These are phyloP conservation scores for Rheum nobile DNA, from an alignment of 148 eudicot species.

Conservation along the genomic window DNA sequence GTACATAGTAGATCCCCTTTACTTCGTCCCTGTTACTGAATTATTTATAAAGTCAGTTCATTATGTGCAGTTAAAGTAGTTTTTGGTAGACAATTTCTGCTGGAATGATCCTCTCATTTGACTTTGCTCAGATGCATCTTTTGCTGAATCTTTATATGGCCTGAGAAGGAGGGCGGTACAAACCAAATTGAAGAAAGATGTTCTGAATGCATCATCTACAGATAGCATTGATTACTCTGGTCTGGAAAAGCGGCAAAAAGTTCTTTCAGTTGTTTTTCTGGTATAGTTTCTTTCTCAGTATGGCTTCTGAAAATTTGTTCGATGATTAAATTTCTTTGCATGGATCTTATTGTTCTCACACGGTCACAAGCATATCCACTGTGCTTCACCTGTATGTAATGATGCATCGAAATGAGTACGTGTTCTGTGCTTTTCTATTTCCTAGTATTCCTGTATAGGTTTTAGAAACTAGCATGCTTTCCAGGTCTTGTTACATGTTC, in stretches of 20 bases:
- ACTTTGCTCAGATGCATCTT: constrained; percentile 70
- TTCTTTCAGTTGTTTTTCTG: constrained; percentile 92
- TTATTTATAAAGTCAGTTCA: neutral
- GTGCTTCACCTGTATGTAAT: neutral
- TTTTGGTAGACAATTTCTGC: neutral
- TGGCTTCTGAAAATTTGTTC: neutral
- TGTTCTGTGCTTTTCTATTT: neutral
- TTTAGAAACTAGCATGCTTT: neutral
- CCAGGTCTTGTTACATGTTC: neutral
- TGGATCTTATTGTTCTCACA: neutral
- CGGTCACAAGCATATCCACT: neutral
- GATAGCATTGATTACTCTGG: constrained; percentile 51
- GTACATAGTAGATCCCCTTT: neutral
- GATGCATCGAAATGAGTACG: neutral
- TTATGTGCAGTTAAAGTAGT: neutral
- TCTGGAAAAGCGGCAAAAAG: constrained; percentile 62
- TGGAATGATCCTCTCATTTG: constrained; percentile 8
- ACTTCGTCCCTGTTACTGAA: neutral
- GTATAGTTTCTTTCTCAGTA: constrained; percentile 23
- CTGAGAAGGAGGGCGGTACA: constrained; percentile 76
- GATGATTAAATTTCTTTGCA: neutral
- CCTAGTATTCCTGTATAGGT: neutral
- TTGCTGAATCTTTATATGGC: constrained; percentile 89
- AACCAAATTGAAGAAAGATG: constrained; percentile 38
- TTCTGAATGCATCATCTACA: constrained; percentile 23